Base-by-base conservation (phyloP, 1,284 basidiomycete genomes). In the Cystobasidium pallidum region DNA sequence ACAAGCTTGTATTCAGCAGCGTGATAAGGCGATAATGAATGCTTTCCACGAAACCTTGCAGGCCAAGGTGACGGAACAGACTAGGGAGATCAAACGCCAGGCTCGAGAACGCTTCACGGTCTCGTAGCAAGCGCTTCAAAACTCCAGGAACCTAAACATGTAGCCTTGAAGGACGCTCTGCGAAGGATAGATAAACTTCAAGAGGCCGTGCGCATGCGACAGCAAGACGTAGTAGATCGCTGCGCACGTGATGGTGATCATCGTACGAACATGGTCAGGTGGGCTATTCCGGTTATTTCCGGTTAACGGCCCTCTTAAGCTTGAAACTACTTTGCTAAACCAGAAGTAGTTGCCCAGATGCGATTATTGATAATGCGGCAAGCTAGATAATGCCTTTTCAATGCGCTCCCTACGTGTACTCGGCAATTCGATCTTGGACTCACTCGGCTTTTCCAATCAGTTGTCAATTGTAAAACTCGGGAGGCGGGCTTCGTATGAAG, bases 121-220 rank as follows among this genome's bases (percentile, higher is more conserved):
- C 52, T 55, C 52, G 52, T 55, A 55, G 52, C 24, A 55, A 55
- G 52, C 52, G 24, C 52, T 55, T 55, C 52, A 55, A 55, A 55
- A 55, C 52, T 55, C 32, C 52, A 55, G 52, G 52, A 21, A 55
- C 28, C 52, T 55, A 55, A 55, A 55, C 26, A 55, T 30, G 32
- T 55, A 55, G 52, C 52, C 52, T 55, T 55, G 52, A 55, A 55
- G 52, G 52, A 55, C 52, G 52, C 52, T 55, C 32, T 55, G 52
- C 52, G 52, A 24, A 55, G 24, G 24, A 55, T 55, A 55, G 52
- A 55, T 55, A 28, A 55, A 55, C 52, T 55, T 55, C 52, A 30
- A 24, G 52, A 55, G 24, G 52, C 52, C 28, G 26, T 55, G 52
- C 52, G 52, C 52, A 55, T 55, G 17, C 26, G 52, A 30, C 52